A percentile compares a stretch with the other conserved stretches of the same genome.
These are phyloP conservation scores for Coffea canephora DNA, from an alignment of 257 asterid genomes.

Conservation along the genomic window DNA sequence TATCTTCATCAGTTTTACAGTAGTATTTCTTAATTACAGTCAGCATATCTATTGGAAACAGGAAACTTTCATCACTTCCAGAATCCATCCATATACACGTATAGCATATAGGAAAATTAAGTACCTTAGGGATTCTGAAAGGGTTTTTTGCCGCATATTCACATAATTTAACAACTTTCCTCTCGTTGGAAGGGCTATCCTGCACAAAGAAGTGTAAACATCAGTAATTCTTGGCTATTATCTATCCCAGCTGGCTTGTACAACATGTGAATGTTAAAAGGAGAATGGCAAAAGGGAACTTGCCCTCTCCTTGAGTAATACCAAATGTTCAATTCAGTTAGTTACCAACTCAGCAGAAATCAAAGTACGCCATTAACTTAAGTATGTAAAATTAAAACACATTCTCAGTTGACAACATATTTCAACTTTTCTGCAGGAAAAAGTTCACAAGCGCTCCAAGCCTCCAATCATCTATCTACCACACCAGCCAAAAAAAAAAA, in stretches of 20 bases:
- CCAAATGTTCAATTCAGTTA: neutral
- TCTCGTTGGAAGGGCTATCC: slow-evolving; percentile 69
- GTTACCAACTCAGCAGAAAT: neutral
- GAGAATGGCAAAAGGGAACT: neutral
- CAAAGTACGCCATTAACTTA: neutral
- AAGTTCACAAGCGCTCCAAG: too few species aligned
- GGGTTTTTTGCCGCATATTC: slow-evolving; percentile 97
- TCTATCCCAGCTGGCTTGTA: neutral
- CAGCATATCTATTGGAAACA: neutral
- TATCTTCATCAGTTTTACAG: neutral
- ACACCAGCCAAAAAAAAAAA: too few species aligned
- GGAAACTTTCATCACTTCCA: neutral
- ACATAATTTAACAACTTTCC: slow-evolving; percentile 81
- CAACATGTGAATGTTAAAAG: neutral
- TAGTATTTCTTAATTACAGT: neutral
- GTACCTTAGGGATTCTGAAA: slow-evolving; percentile 84
- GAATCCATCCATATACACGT: neutral
- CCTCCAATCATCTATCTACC: neutral
- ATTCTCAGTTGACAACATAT: neutral
- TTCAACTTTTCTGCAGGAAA: too few species aligned
- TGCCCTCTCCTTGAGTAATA: neutral
- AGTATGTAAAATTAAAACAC: neutral
- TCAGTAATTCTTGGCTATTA: neutral
- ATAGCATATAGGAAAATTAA: neutral
- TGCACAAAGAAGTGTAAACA: slow-evolving; percentile 36